These are phyloP conservation scores for Aspergillus conjunctus DNA, from an alignment of 495 filamentous ascomycete species.

Conservation along the genomic window DNA sequence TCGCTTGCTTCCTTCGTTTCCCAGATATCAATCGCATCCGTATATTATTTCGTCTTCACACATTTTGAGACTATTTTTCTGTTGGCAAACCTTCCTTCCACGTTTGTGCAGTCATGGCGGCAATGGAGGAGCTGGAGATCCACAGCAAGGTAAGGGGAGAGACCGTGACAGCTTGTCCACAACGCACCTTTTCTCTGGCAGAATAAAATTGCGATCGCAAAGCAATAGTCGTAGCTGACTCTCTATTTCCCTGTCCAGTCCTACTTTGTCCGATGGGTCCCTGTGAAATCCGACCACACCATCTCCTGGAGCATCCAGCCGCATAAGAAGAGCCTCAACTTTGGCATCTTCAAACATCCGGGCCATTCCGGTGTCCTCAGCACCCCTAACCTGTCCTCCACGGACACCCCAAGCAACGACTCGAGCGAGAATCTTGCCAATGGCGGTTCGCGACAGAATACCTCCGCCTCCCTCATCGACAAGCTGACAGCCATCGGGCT, in stretches of 20 bases:
- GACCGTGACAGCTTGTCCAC: constrained; percentile 5
- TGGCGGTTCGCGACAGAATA: constrained; percentile 44
- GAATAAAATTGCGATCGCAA: background rate
- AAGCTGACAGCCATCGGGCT: constrained; percentile 84
- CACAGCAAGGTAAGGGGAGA: constrained; percentile 81
- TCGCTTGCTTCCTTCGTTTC: constrained; percentile 1
- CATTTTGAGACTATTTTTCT: constrained; percentile 2
- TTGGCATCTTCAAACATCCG: constrained; percentile 96
- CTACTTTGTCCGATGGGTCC: constrained; percentile 96
- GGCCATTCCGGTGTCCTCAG: constrained; percentile 58
- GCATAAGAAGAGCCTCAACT: constrained; percentile 97
- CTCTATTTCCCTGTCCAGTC: constrained; percentile 58
- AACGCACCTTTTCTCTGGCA: background rate
- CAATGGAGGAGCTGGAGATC: constrained; percentile 96
- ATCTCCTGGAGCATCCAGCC: constrained; percentile 98
- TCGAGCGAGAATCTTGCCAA: constrained; percentile 44
- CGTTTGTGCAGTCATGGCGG: constrained; percentile 64
- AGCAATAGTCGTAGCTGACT: constrained; percentile 1
- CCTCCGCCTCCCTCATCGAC: constrained; percentile 67
- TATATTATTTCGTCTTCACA: background rate
- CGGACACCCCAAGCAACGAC: constrained; percentile 49
- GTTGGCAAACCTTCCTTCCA: constrained; percentile 5
- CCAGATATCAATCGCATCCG: background rate
- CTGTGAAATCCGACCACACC: constrained; percentile 82
- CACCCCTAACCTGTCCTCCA: constrained; percentile 42